Percentiles rank a stretch among this genome's conserved stretches.
These are phyloP conservation scores for Thyridium curvatum DNA, from an alignment of 2,329 filamentous ascomycete genomes.

Conservation along the genomic window DNA sequence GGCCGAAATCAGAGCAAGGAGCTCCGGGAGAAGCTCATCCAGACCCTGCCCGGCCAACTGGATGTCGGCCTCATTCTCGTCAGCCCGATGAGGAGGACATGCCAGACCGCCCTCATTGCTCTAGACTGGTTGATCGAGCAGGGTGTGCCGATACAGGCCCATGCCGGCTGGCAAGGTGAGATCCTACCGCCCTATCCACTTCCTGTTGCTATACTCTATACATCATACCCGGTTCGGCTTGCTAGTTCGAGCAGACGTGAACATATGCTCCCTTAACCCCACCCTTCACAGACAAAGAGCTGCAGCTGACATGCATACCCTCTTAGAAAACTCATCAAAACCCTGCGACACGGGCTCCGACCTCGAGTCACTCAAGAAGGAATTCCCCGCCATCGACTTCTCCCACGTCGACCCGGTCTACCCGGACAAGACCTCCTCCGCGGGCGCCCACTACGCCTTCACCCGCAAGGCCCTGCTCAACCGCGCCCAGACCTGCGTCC, in stretches of 20 bases:
- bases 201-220: slow-evolving; percentile 16
- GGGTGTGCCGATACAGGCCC: slow-evolving; percentile 47
- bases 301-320: not conserved
- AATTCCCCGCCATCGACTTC: slow-evolving; percentile 49
- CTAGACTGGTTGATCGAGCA: slow-evolving; percentile 52
- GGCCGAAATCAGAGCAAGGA: slow-evolving; percentile 41
- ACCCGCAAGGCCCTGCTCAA: slow-evolving; percentile 44
- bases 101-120: slow-evolving; percentile 55
- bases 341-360: slow-evolving; percentile 56
- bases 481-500: slow-evolving; percentile 45
- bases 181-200: too few relatives aligned
- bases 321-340: slow-evolving; percentile 43
- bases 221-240: slow-evolving; percentile 5
- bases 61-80: slow-evolving; percentile 51
- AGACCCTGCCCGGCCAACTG: slow-evolving; percentile 31
- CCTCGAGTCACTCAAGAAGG: too few relatives aligned
- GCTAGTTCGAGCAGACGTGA: too few relatives aligned
- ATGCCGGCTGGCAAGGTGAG: slow-evolving; percentile 60
- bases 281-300: slow-evolving; percentile 3
- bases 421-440: slow-evolving; percentile 53
- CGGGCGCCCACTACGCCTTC: slow-evolving; percentile 43
- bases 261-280: too few relatives aligned
- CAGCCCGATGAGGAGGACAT: slow-evolving; percentile 59
- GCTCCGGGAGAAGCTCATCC: slow-evolving; percentile 34
- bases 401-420: slow-evolving; percentile 49